A percentile compares a stretch with the other conserved stretches of the same genome.
phyloP scores from a whole-genome alignment of 805 yeast species.

The Sugiyamaella lignohabitans region DNA sequence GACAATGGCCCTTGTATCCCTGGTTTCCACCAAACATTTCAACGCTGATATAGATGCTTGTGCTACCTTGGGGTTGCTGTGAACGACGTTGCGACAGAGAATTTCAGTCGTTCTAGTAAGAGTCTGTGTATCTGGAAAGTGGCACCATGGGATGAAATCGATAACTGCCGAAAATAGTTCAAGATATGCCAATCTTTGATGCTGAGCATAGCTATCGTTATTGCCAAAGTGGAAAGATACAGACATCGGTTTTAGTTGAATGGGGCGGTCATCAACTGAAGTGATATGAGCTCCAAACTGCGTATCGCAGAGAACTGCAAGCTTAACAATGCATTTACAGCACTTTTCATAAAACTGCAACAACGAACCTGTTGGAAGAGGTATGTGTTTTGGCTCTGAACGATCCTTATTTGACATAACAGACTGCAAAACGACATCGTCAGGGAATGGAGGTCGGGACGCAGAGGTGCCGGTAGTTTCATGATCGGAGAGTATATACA shows the following conservation, averaged over 20 bases:
- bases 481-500: slow-evolving; percentile 60
- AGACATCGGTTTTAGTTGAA: slow-evolving; percentile 35
- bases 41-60: slow-evolving; percentile 58
- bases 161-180: slow-evolving; percentile 66
- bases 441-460: slow-evolving; percentile 65
- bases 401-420: neutral
- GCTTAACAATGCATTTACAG: slow-evolving; percentile 46
- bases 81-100: slow-evolving; percentile 69
- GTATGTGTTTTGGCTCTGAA: slow-evolving; percentile 11
- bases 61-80: slow-evolving; percentile 55
- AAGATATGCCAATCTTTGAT: slow-evolving; percentile 36
- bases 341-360: slow-evolving; percentile 60
- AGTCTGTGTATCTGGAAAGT: slow-evolving; percentile 38
- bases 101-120: slow-evolving; percentile 55
- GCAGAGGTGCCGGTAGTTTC: slow-evolving; percentile 23
- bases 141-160: slow-evolving; percentile 69
- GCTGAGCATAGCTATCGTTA: slow-evolving; percentile 25
- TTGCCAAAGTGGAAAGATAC: slow-evolving; percentile 34
- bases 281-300: slow-evolving; percentile 45
- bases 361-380: slow-evolving; percentile 19
- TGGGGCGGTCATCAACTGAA: slow-evolving; percentile 27
- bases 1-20: slow-evolving; percentile 62
- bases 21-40: slow-evolving; percentile 57
- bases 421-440: slow-evolving; percentile 38
- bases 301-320: slow-evolving; percentile 55